phyloP scores from a whole-genome alignment of 1,284 basidiomycete genomes.

The Sparassis latifolia region DNA sequence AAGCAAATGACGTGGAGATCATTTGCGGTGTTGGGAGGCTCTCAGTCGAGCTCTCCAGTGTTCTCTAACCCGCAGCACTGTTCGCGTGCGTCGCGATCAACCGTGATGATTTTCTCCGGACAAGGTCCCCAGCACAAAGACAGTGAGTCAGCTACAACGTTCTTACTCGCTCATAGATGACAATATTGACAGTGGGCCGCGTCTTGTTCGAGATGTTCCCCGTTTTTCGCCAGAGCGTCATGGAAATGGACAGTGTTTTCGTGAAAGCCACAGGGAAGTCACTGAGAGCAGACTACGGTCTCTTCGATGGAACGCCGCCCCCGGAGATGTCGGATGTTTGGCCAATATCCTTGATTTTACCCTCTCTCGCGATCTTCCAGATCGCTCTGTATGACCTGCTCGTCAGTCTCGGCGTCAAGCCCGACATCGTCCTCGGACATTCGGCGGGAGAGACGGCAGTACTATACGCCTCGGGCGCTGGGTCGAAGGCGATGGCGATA shows the following conservation, averaged over 20 bases:
- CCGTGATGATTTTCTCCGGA: slow-evolving; percentile 22
- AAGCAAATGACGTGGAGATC: slow-evolving; percentile 31
- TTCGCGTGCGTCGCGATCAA: slow-evolving; percentile 19
- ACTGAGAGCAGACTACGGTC: slow-evolving; percentile 25
- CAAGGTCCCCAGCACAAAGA: slow-evolving; percentile 5
- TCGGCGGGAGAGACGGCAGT: slow-evolving; percentile 38
- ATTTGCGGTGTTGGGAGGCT: slow-evolving; percentile 10
- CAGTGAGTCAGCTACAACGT: slow-evolving; percentile 27
- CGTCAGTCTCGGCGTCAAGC: slow-evolving; percentile 25
- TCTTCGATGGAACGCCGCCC: slow-evolving; percentile 19
- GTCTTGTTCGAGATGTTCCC: slow-evolving; percentile 28
- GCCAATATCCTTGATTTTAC: slow-evolving; percentile 28
- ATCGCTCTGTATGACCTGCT: slow-evolving; percentile 38
- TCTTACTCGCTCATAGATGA: slow-evolving; percentile 19
- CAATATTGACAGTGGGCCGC: slow-evolving; percentile 30
- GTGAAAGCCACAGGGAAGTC: slow-evolving; percentile 25
- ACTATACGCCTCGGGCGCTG: slow-evolving; percentile 37
- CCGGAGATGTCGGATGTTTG: slow-evolving; percentile 25
- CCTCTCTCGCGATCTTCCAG: slow-evolving; percentile 36
- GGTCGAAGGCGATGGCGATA: slow-evolving; percentile 31
- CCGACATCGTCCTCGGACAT: slow-evolving; percentile 34
- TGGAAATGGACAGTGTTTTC: slow-evolving; percentile 30
- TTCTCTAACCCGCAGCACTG: slow-evolving; percentile 20
- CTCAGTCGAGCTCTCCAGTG: slow-evolving; percentile 20
- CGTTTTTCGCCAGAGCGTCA: slow-evolving; percentile 30